These are phyloP conservation scores for Heliamphora pulchella DNA, from an alignment of 179 eudicot genomes.

Conservation along the genomic window DNA sequence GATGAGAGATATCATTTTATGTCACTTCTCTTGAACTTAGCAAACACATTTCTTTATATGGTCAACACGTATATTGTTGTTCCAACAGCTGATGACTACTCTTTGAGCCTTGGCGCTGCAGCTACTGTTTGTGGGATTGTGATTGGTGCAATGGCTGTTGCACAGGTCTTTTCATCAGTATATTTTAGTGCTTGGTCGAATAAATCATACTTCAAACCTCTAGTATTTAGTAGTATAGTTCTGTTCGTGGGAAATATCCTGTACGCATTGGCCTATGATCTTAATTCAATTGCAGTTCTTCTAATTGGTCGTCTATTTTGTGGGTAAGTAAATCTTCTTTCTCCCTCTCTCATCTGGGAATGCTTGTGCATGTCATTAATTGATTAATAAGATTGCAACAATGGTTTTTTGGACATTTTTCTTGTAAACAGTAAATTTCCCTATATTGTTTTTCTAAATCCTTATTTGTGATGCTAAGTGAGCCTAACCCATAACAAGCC, in stretches of 20 bases:
- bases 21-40: constrained; percentile 64
- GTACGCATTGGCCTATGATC: constrained; percentile 66
- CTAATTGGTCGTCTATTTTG: constrained; percentile 61
- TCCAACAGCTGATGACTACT: constrained; percentile 77
- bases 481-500: too few species aligned
- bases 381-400: neutral
- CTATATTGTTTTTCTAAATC: neutral
- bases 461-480: neutral
- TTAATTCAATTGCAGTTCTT: constrained; percentile 55
- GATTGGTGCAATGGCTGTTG: constrained; percentile 80
- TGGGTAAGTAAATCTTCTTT: constrained; percentile 41
- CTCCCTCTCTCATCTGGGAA: neutral
- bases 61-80: constrained; percentile 78
- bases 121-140: constrained; percentile 86
- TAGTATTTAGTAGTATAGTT: constrained; percentile 65
- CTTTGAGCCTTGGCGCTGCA: constrained; percentile 72
- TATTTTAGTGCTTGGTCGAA: constrained; percentile 87
- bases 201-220: constrained; percentile 63
- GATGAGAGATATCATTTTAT: constrained; percentile 60
- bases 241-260: constrained; percentile 50
- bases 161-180: constrained; percentile 71
- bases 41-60: constrained; percentile 71
- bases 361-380: constrained; percentile 4
- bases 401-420: neutral
- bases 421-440: neutral